phyloP scores from a whole-genome alignment of 441 rosid genomes.

The Mallotus repandus region DNA sequence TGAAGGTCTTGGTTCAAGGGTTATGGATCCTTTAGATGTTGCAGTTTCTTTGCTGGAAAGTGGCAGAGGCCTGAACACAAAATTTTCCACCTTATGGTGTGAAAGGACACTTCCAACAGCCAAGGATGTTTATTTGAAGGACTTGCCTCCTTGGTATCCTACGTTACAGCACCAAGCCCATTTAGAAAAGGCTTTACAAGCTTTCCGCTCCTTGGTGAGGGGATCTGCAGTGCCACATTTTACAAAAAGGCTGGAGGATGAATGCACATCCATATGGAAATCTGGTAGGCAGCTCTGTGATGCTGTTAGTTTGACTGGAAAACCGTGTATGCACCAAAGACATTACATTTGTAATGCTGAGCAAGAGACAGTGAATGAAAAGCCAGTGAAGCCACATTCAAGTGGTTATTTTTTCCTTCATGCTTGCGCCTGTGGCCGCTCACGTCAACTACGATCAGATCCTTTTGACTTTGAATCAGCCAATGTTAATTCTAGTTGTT shows the following conservation, averaged over 20 bases:
- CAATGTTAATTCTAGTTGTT: constrained; percentile 48
- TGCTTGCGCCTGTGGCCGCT: constrained; percentile 88
- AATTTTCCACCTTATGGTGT: constrained; percentile 75
- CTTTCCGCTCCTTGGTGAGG: constrained; percentile 71
- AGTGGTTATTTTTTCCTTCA: constrained; percentile 82
- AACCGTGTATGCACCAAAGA: constrained; percentile 75
- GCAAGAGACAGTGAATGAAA: constrained; percentile 28
- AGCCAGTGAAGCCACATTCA: constrained; percentile 49
- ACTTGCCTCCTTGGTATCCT: constrained; percentile 69
- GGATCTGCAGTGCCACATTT: constrained; percentile 67
- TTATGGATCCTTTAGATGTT: constrained; percentile 49
- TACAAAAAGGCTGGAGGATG: constrained; percentile 65
- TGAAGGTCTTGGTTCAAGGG: constrained; percentile 48
- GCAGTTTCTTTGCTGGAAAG: constrained; percentile 64
- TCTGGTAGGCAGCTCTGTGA: constrained; percentile 88
- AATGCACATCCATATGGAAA: constrained; percentile 71
- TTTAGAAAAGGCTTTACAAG: constrained; percentile 56
- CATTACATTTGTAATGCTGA: constrained; percentile 38
- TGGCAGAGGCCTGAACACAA: constrained; percentile 63
- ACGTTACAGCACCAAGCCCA: constrained; percentile 67
- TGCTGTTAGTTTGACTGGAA: constrained; percentile 85
- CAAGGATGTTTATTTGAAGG: constrained; percentile 66
- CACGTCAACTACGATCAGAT: constrained; percentile 57
- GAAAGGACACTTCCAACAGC: constrained; percentile 75
- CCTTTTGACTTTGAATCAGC: constrained; percentile 80